Percentiles rank a stretch among this genome's conserved stretches.
Conservation (phyloP, 2,329 filamentous ascomycete genomes). For the Didymella arachidicola region DNA sequence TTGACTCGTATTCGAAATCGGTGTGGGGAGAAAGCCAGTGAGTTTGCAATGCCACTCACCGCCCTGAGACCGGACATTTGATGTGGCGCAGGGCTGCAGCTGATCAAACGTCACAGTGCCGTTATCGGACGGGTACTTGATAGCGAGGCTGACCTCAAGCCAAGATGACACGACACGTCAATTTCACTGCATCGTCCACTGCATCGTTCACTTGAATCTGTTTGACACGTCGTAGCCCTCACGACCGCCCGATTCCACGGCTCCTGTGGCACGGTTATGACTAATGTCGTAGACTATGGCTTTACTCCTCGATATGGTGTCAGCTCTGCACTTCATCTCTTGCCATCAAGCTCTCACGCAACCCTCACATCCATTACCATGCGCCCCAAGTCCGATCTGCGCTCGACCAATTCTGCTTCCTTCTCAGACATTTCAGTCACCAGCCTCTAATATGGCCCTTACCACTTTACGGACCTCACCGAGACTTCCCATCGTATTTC, state of each 20-base stretch:
- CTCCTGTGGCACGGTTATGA: not conserved
- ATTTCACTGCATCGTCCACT: not conserved
- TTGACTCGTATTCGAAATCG: constrained; percentile 9
- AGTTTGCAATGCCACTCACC: not conserved
- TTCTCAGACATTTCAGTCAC: not conserved
- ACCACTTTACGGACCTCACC: no score
- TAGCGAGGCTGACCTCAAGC: not conserved
- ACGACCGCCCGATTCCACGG: not conserved
- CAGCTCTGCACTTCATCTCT: not conserved
- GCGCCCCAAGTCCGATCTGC: not conserved
- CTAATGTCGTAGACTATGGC: not conserved
- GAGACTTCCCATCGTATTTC: not conserved
- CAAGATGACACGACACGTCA: not conserved
- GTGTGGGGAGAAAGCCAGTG: not conserved
- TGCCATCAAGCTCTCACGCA: not conserved
- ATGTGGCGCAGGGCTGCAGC: not conserved
- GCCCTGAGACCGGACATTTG: not conserved
- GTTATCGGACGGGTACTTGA: not conserved
- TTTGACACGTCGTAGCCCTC: not conserved
- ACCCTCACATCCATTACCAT: not conserved
- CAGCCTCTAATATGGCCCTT: not conserved
- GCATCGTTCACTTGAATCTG: not conserved
- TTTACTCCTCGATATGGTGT: not conserved
- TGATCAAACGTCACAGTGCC: not conserved
- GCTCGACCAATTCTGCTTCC: not conserved